Base-by-base conservation (phyloP, 2,329 filamentous ascomycete species). In the Beauveria pseudobassiana region DNA sequence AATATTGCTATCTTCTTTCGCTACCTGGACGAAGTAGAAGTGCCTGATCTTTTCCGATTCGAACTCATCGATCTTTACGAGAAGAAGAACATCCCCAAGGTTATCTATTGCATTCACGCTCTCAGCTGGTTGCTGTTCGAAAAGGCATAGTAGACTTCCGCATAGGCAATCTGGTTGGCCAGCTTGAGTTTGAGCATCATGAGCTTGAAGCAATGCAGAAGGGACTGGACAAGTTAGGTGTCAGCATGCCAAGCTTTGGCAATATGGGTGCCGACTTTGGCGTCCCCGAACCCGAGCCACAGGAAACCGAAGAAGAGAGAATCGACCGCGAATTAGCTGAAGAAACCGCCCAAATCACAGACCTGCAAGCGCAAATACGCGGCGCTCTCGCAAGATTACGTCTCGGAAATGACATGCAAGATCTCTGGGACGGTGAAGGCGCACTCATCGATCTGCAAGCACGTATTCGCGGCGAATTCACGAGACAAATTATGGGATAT, bases 31-130 rank as follows among this genome's bases (percentile, higher is more conserved):
- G 91, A 97, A 64, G 87, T 97, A 9, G 90, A 96, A 69, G 79
- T 99, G 3, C 95, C 95, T 1, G 96, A 99, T 68, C 83, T 99
- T 20, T 99, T 99, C 74, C 87, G 93, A 62, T 99, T 99, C 73
- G 95, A 99, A 73, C 81, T 98, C 51, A 96, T 98, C 65, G 95
- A 99, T 75, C 78, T 99, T 14, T 99, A 99, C 78, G 96, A 99
- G 76, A 99, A 98, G 80, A 99, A 99, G 77, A 99, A 99, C 69
- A 96, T 98, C 1, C 95, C 95, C 4, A 99, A 98, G 74, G 96
- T 98, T 72, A 99, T 99, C 64, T 96, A 99, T 77, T 99, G 95
- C 72, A 95, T 99, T 58, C 95, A 99, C 70, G 95, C 95, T 0
- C 80, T 99, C 20, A 98, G 93, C 72, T 99, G 93, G 92, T 82